Evolutionary conservation across 2,329 filamentous ascomycete genomes (phyloP).

Genomic region (Aspergillus tubingensis): DNA sequence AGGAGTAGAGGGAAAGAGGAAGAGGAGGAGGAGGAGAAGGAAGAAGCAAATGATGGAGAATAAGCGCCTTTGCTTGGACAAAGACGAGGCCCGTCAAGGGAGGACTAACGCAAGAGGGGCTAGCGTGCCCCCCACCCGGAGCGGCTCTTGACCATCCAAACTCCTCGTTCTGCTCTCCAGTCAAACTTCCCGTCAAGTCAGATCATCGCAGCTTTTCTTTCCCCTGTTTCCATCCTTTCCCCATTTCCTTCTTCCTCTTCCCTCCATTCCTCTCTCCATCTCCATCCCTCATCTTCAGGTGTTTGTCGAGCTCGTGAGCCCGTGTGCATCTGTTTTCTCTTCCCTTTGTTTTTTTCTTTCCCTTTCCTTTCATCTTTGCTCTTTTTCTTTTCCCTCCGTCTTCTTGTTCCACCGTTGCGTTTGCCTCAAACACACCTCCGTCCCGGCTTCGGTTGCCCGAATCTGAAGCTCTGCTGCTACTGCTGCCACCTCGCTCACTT

Average conservation of each 20-base stretch:
- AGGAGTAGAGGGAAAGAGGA: neutral
- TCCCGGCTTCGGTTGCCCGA: neutral
- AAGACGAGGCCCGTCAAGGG: slow-evolving; percentile 5
- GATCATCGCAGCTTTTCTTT: slow-evolving; percentile 26
- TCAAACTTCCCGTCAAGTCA: slow-evolving; percentile 20
- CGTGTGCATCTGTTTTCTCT: slow-evolving; percentile 16
- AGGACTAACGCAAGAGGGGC: slow-evolving; percentile 17
- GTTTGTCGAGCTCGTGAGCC: slow-evolving; percentile 12
- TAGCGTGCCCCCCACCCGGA: slow-evolving; percentile 25
- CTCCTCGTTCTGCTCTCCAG: slow-evolving; percentile 26
- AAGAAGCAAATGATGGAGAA: neutral
- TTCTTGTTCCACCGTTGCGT: neutral
- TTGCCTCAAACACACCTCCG: neutral
- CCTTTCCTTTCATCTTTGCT: slow-evolving; percentile 1
- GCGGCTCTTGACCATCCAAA: slow-evolving; percentile 31
- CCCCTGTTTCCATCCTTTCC: slow-evolving; percentile 16
- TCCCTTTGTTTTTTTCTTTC: slow-evolving; percentile 19
- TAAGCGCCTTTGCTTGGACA: slow-evolving; percentile 10
- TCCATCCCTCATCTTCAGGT: slow-evolving; percentile 9
- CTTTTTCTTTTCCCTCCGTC: neutral
- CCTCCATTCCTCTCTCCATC: slow-evolving; percentile 16
- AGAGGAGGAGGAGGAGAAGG: neutral
- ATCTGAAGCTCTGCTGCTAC: slow-evolving; percentile 7
- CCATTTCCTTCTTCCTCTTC: slow-evolving; percentile 23
- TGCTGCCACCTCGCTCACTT: slow-evolving; percentile 2